A percentile compares a stretch with the other conserved stretches of the same genome.
Conservation (phyloP, 805 yeast genomes). For the Teunomyces gatunensis region DNA sequence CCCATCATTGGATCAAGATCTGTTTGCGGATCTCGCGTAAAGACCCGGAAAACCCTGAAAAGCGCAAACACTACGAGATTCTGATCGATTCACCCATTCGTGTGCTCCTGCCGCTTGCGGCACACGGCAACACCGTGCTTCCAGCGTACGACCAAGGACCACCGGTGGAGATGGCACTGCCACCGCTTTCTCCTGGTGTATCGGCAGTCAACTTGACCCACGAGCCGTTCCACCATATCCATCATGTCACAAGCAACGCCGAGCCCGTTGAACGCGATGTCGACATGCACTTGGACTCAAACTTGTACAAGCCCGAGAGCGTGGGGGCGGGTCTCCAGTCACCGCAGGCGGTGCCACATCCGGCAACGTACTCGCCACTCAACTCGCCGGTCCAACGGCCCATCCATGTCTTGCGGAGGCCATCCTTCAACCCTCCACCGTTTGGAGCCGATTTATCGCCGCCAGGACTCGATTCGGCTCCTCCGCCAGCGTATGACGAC, state of each 20-base stretch:
- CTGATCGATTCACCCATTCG: conserved; percentile 94
- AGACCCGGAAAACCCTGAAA: conserved; percentile 51
- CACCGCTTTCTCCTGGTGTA: conserved; percentile 57
- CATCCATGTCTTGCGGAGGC: conserved; percentile 51
- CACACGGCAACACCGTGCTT: conserved; percentile 73
- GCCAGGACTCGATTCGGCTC: conserved; percentile 11
- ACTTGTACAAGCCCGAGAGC: conserved; percentile 55
- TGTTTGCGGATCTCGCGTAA: conserved; percentile 73
- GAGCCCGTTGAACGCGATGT: conserved; percentile 36
- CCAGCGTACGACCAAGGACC: conserved; percentile 59
- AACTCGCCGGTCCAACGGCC: conserved; percentile 44
- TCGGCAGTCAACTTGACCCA: conserved; percentile 38
- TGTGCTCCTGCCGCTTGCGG: conserved; percentile 70
- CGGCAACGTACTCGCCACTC: conserved; percentile 42
- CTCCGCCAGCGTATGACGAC: conserved; percentile 34
- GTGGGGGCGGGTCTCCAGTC: conserved; percentile 44
- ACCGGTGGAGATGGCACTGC: conserved; percentile 22
- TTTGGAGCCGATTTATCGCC: conserved; percentile 37
- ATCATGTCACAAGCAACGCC: conserved; percentile 23
- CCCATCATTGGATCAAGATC: conserved; percentile 94
- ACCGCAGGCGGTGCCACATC: conserved; percentile 62
- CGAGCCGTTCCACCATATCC: conserved; percentile 26
- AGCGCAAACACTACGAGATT: conserved; percentile 89
- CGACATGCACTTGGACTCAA: conserved; percentile 42
- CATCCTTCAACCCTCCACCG: conserved; percentile 63